Base-by-base conservation (phyloP, 371 early-diverging fungal species). In the Cokeromyces recurvatus region DNA sequence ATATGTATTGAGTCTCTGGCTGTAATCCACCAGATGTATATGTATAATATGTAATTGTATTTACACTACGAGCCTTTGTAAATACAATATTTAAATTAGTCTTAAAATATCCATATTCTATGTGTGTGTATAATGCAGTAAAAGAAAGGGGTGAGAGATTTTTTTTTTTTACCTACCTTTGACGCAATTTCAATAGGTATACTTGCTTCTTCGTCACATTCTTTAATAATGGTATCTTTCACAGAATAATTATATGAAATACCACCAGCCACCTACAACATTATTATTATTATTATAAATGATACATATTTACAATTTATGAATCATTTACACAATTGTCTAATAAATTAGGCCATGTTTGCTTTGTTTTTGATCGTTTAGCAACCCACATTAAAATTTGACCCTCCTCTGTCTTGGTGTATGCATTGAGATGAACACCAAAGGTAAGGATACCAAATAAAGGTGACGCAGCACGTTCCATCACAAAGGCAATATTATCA, bases 171-270 rank as follows among this genome's bases (percentile, higher is more conserved):
- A 2, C 21, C n/a, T 64, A 69, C 68, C 52, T 58, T 70, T 17
- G 53, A 32, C n/a, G 86, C 82, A 32, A 87, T 48, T 0, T 60
- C 46, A 4, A 27, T 21, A 0, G 89, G 82, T 29, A 96, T 74
- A 22, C 81, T 83, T 2, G 90, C 95, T 59, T 97, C 96, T 66
- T 97, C 97, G 48, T 75, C 76, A 53, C 91, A 92, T 52, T 97
- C 97, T 56, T 92, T 90, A 25, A 92, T 51, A 14, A 92, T 72
- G 2, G 88, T 85, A 20, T 78, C 82, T 27, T 63, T 51, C 0
- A 86, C 81, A 2, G 78, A 68, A 16, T 78, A 60, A 6, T 72
- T 76, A 38, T 81, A 78, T 10, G 87, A 74, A 45, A 95, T 84
- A 10, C 95, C 95, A 14, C 97, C 97, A 1, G 90, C 93, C 4